Percentiles rank a stretch among this genome's conserved stretches.
phyloP scores from a whole-genome alignment of 352 stramenopile species.

The Phytophthora agathidicida region DNA sequence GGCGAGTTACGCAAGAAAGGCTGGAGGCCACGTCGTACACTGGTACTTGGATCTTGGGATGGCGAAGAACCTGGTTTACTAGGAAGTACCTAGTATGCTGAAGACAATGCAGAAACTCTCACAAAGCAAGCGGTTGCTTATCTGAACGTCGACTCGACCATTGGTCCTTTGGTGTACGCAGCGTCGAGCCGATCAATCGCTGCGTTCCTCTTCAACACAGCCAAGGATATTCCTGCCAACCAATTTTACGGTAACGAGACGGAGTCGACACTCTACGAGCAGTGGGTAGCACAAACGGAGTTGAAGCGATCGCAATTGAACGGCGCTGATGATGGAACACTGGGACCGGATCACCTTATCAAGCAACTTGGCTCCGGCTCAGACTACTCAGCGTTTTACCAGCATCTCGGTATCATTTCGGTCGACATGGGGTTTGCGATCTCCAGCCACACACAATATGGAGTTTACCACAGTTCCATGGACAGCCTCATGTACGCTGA shows the following conservation, averaged over 20 bases:
- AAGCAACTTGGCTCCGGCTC: constrained; percentile 58
- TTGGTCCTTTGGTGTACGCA: constrained; percentile 58
- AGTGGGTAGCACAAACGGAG: constrained; percentile 22
- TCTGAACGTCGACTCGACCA: constrained; percentile 85
- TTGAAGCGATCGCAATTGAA: constrained; percentile 5
- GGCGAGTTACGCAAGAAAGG: constrained; percentile 59
- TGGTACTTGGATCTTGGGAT: constrained; percentile 80
- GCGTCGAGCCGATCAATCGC: constrained; percentile 68
- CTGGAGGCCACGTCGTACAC: constrained; percentile 67
- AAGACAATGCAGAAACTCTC: constrained; percentile 60
- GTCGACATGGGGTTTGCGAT: constrained; percentile 30
- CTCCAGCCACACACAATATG: constrained; percentile 38
- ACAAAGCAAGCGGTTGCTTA: constrained; percentile 76
- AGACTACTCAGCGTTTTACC: constrained; percentile 81
- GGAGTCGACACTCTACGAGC: constrained; percentile 37
- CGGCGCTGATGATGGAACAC: constrained; percentile 12
- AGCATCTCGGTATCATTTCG: constrained; percentile 81
- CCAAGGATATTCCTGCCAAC: constrained; percentile 61
- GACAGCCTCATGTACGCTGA: constrained; percentile 77
- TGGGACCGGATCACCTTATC: constrained; percentile 45
- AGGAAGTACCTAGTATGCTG: constrained; percentile 83
- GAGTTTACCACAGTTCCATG: constrained; percentile 84
- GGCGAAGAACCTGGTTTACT: constrained; percentile 84
- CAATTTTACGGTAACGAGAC: constrained; percentile 43
- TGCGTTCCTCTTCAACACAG: constrained; percentile 56